Evolutionary conservation across 176 grass and related monocot genomes (phyloP).

Genomic region (Stipa capillata): DNA sequence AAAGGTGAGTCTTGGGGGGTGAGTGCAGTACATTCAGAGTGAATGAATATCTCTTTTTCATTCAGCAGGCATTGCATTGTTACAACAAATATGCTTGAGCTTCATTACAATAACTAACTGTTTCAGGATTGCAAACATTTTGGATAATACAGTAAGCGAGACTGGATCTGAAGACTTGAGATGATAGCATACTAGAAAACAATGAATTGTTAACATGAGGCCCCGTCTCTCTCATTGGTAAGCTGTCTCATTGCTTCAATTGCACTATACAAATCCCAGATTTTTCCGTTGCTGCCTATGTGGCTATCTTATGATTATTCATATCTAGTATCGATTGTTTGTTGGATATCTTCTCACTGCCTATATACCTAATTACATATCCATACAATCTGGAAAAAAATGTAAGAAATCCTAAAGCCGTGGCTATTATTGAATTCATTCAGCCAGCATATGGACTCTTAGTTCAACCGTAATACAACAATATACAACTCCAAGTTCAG

Average conservation of each 20-base stretch:
- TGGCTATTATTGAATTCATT: neutral
- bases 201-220: neutral
- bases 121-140: conserved; percentile 62
- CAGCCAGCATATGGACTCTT: neutral
- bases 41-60: neutral
- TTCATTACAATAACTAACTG: conserved; percentile 8
- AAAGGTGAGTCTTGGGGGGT: conserved; percentile 45
- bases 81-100: neutral
- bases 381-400: neutral
- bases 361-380: conserved; percentile 4
- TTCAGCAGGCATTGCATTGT: neutral
- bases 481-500: neutral
- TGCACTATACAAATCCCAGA: neutral
- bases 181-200: conserved; percentile 9
- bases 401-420: neutral
- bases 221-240: neutral
- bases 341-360: neutral
- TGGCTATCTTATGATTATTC: neutral
- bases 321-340: neutral
- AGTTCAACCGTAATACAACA: neutral
- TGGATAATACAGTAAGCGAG: conserved; percentile 26
- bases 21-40: neutral
- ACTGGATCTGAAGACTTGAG: conserved; percentile 26
- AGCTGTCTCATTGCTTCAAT: conserved; percentile 10
- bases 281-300: neutral